Base-by-base conservation (phyloP, 345 rosid genomes). In the Triadica sebifera region DNA sequence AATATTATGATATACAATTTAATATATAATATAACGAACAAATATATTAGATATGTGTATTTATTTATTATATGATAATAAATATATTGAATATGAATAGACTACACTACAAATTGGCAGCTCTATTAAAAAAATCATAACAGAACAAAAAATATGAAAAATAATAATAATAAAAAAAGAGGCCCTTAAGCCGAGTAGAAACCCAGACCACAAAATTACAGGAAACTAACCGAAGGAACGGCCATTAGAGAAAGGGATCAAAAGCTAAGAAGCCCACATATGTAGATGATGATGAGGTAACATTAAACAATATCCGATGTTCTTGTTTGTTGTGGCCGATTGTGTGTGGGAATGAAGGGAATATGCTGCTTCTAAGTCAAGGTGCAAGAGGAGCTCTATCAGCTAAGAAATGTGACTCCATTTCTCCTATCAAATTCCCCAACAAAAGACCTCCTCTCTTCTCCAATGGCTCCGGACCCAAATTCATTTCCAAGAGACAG, bases 371-470 rank as follows among this genome's bases (percentile, higher is more conserved):
- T 77, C 75, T 89, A 50, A 83, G 85, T 77, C 86, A 79, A 75
- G 80, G 88, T 60, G 82, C 93, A 5, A 47, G 76, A 20, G 90
- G 89, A 73, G 85, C 88, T 72, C 75, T 88, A 41, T 84, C 93
- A 0, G 70, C 83, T 76, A 73, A 74, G 65, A 70, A 67, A 75
- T 76, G 76, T 59, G 46, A 74, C 49, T 71, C 74, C 58, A 57
- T 71, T 25, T 51, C 83, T 41, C 68, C 85, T 66, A 71, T 80
- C 69, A 81, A 71, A 69, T 83, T 81, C 75, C 63, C 80, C 53
- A 79, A 75, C 69, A 70, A 81, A 50, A 84, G 75, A 22, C 77
- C 88, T 19, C 65, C 84, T 50, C 29, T 63, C 17, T 72, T 66
- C 72, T 80, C 22, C 2, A 47, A 37, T 9, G 0, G 82, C 75